phyloP scores from a whole-genome alignment of 2,329 filamentous ascomycete species.

The Penicillium aurantiogriseum region DNA sequence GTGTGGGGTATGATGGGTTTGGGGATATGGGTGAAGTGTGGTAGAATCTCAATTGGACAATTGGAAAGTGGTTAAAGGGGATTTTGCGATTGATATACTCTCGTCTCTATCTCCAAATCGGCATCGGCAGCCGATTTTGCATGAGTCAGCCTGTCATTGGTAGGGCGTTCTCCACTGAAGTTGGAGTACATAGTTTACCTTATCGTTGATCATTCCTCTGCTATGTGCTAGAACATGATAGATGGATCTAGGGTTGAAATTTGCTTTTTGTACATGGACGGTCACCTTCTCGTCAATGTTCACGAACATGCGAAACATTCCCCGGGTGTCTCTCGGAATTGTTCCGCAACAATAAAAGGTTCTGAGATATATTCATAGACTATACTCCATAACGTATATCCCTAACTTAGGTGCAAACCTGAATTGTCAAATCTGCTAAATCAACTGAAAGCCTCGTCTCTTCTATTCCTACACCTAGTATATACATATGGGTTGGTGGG shows the following conservation, averaged over 20 bases:
- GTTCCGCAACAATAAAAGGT: background rate
- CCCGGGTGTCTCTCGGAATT: background rate
- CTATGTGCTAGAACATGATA: background rate
- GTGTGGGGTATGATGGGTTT: background rate
- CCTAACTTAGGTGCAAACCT: no score
- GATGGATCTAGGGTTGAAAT: background rate
- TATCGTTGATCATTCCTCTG: background rate
- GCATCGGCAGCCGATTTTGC: background rate
- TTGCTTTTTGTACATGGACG: background rate
- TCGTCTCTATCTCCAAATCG: background rate
- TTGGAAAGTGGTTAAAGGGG: background rate
- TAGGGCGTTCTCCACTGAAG: constrained; percentile 18
- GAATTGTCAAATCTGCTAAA: background rate
- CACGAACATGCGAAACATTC: background rate
- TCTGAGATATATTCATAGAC: background rate
- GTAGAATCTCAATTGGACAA: background rate
- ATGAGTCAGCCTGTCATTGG: constrained; percentile 23
- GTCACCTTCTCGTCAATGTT: background rate
- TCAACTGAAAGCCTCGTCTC: background rate
- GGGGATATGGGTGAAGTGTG: background rate
- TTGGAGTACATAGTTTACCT: background rate
- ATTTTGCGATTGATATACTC: constrained; percentile 1
- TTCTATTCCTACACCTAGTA: constrained; percentile 7
- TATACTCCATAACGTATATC: no score
- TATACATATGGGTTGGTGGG: constrained; percentile 14